phyloP scores from a whole-genome alignment of 2,329 filamentous ascomycete genomes.

The Sphaerostilbella broomeana region DNA sequence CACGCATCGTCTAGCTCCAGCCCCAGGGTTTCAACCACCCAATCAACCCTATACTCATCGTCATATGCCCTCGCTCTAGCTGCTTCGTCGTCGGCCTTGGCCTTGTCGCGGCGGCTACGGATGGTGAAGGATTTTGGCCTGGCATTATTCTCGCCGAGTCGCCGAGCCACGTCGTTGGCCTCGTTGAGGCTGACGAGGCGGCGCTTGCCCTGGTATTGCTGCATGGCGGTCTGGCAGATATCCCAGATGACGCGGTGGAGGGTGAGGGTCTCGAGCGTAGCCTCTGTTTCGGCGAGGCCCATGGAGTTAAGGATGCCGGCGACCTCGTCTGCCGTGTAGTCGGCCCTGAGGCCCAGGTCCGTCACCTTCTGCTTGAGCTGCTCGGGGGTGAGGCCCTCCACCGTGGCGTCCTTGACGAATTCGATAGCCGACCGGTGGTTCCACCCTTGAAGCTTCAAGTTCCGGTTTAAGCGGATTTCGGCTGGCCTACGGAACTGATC shows the following conservation, averaged over 20 bases:
- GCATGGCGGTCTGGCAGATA: constrained; percentile 27
- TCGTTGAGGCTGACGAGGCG: constrained; percentile 49
- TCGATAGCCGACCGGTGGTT: constrained; percentile 6
- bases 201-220: constrained; percentile 32
- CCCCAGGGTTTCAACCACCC: constrained; percentile 22
- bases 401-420: constrained; percentile 3
- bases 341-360: constrained; percentile 23
- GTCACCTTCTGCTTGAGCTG: constrained; percentile 17
- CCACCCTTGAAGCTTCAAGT: constrained; percentile 13
- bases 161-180: constrained; percentile 52
- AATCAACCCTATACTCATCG: constrained; percentile 23
- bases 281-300: constrained; percentile 18
- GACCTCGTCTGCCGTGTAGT: constrained; percentile 23
- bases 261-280: background rate
- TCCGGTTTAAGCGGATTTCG: background rate
- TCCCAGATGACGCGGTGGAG: constrained; percentile 27
- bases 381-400: constrained; percentile 15
- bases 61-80: constrained; percentile 20
- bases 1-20: constrained; percentile 16
- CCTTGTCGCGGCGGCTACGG: constrained; percentile 21
- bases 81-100: constrained; percentile 22
- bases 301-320: constrained; percentile 22
- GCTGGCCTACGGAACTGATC: constrained; percentile 26
- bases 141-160: constrained; percentile 45
- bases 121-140: constrained; percentile 32